These are phyloP conservation scores for Starmerella sp. DNA, from an alignment of 805 yeast species.

Conservation along the genomic window DNA sequence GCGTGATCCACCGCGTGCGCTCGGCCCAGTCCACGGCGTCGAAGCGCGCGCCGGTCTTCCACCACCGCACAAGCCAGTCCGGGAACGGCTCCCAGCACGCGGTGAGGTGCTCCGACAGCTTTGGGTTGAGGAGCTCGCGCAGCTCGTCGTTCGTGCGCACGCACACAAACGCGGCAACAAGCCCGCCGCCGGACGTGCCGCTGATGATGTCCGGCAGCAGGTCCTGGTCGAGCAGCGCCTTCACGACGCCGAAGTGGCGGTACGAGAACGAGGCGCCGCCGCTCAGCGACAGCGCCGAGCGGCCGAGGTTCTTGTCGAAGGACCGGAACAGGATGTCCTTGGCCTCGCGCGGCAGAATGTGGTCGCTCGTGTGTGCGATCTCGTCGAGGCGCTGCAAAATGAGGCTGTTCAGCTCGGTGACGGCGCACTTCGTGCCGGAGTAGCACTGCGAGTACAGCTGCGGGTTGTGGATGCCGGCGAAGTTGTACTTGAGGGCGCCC, in stretches of 20 bases:
- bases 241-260: conserved; percentile 65
- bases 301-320: conserved; percentile 55
- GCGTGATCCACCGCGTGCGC: conserved; percentile 56
- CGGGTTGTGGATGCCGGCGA: conserved; percentile 69
- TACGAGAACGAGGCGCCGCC: conserved; percentile 77
- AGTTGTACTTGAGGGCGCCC: conserved; percentile 58
- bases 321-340: conserved; percentile 47
- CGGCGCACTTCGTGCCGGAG: conserved; percentile 58
- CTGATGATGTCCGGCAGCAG: conserved; percentile 56
- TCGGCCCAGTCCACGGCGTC: conserved; percentile 67
- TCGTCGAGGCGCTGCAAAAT: conserved; percentile 39
- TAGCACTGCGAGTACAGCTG: conserved; percentile 61
- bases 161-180: conserved; percentile 61
- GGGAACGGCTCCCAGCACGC: conserved; percentile 57
- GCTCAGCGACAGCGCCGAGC: conserved; percentile 56
- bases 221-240: conserved; percentile 57
- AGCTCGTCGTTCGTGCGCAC: conserved; percentile 62
- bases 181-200: conserved; percentile 76
- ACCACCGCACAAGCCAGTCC: conserved; percentile 52
- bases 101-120: conserved; percentile 50
- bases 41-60: conserved; percentile 68
- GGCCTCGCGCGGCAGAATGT: conserved; percentile 30
- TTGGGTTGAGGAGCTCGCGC: conserved; percentile 43
- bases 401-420: conserved; percentile 44
- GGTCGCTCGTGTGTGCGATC: conserved; percentile 31